Evolutionary conservation across 2,329 filamentous ascomycete genomes (phyloP).

Genomic region (Cercospora berteroae): DNA sequence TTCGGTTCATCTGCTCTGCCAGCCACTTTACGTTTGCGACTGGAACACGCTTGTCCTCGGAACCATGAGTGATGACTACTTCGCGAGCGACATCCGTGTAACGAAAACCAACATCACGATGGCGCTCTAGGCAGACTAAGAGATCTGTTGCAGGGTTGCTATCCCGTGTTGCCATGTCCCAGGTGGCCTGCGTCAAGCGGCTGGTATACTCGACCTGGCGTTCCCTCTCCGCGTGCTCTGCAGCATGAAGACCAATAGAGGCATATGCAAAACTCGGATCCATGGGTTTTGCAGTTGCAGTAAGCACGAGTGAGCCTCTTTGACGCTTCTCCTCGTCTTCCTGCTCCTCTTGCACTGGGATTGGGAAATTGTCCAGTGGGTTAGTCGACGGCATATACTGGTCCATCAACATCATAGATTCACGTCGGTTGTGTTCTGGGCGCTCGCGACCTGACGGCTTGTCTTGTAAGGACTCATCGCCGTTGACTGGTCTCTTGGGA

Average conservation of each 20-base stretch:
- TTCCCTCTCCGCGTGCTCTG: constrained; percentile 66
- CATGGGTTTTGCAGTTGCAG: constrained; percentile 36
- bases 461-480: constrained; percentile 22
- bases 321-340: constrained; percentile 27
- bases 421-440: constrained; percentile 40
- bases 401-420: constrained; percentile 53
- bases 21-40: constrained; percentile 95
- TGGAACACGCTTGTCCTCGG: constrained; percentile 83
- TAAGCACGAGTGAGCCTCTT: constrained; percentile 31
- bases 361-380: constrained; percentile 33
- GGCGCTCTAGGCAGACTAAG: constrained; percentile 84
- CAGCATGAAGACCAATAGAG: constrained; percentile 42
- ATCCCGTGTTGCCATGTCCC: constrained; percentile 85
- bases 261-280: constrained; percentile 47
- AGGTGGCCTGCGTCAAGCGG: constrained; percentile 87
- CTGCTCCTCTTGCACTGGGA: constrained; percentile 28
- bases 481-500: constrained; percentile 14
- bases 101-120: constrained; percentile 88
- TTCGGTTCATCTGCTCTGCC: constrained; percentile 75
- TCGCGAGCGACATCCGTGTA: constrained; percentile 93
- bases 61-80: constrained; percentile 92
- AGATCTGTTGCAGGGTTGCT: constrained; percentile 94
- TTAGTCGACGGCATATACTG: constrained; percentile 44
- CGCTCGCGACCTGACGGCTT: constrained; percentile 30
- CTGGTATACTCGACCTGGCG: constrained; percentile 75